phyloP scores from a whole-genome alignment of 768 basidiomycete genomes.

The Cyclocybe aegerita region DNA sequence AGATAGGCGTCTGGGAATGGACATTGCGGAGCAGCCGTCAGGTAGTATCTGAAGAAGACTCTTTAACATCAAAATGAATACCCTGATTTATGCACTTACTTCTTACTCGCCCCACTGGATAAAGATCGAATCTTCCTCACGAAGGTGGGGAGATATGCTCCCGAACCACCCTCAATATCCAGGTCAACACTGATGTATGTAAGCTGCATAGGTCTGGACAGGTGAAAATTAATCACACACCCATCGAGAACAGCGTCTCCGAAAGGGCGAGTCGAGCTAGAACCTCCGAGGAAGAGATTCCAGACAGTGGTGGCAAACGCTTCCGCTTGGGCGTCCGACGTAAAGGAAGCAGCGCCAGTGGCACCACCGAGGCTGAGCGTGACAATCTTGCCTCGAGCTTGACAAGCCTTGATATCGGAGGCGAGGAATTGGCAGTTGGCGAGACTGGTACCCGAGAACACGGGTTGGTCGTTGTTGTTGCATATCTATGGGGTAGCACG shows the following conservation, averaged over 20 bases:
- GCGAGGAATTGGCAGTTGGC: slow-evolving; percentile 63
- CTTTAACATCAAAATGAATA: not conserved
- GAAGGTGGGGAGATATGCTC: slow-evolving; percentile 49
- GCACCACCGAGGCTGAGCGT: slow-evolving; percentile 63
- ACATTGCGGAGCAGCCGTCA: slow-evolving; percentile 67
- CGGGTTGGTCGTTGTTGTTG: slow-evolving; percentile 51
- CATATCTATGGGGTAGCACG: slow-evolving; percentile 50
- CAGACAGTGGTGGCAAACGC: slow-evolving; percentile 68
- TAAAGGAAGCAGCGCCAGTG: slow-evolving; percentile 60
- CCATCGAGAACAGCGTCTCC: slow-evolving; percentile 73
- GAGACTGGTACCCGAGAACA: slow-evolving; percentile 62
- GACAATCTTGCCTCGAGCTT: slow-evolving; percentile 60
- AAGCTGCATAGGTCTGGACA: not conserved
- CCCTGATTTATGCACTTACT: slow-evolving; percentile 28
- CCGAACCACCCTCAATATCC: slow-evolving; percentile 71
- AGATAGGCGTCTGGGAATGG: slow-evolving; percentile 68
- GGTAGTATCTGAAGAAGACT: slow-evolving; percentile 47
- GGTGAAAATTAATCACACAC: slow-evolving; percentile 29
- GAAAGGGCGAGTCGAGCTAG: slow-evolving; percentile 62
- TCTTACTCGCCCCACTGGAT: slow-evolving; percentile 49
- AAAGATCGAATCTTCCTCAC: slow-evolving; percentile 56
- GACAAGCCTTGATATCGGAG: slow-evolving; percentile 62
- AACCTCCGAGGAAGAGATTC: slow-evolving; percentile 66
- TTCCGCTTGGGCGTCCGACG: slow-evolving; percentile 53
- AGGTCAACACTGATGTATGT: slow-evolving; percentile 53